These are phyloP conservation scores for Volvariella surrecta DNA, from an alignment of 1,284 basidiomycete species.

Conservation along the genomic window DNA sequence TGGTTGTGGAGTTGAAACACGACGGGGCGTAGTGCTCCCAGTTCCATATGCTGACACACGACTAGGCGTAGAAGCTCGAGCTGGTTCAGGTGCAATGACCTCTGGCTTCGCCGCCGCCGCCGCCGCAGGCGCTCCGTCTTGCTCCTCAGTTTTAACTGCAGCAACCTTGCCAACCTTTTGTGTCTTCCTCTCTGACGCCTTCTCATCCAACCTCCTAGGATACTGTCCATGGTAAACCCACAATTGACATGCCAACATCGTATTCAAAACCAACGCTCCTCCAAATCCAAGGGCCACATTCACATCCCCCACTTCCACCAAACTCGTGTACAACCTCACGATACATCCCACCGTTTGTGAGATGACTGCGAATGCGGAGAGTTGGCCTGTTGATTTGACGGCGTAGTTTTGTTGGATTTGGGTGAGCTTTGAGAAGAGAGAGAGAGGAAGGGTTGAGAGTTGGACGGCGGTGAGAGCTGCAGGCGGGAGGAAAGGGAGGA, in stretches of 20 bases:
- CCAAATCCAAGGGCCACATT: conserved; percentile 77
- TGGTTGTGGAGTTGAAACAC: conserved; percentile 8
- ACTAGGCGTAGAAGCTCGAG: neutral
- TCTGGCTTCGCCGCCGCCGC: too few relatives aligned
- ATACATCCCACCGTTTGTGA: conserved; percentile 79
- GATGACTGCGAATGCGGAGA: conserved; percentile 83
- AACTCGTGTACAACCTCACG: conserved; percentile 85
- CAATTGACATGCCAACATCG: conserved; percentile 75
- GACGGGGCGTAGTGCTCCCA: neutral
- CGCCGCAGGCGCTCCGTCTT: too few relatives aligned
- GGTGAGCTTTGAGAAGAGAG: conserved; percentile 80
- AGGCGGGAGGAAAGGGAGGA: conserved; percentile 44
- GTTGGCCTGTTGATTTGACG: conserved; percentile 76
- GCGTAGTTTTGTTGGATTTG: conserved; percentile 78
- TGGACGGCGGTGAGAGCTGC: conserved; percentile 58
- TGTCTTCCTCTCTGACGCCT: conserved; percentile 16
- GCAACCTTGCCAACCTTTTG: conserved; percentile 10
- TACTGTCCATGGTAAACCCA: conserved; percentile 69
- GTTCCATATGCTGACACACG: neutral
- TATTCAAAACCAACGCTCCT: conserved; percentile 72
- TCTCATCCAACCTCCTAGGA: conserved; percentile 26
- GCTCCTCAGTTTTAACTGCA: conserved; percentile 19
- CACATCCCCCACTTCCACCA: conserved; percentile 75
- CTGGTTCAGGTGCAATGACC: too few relatives aligned
- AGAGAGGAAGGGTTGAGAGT: conserved; percentile 71